phyloP scores from a whole-genome alignment of 169 alveolate genomes.

The Blepharisma undulans region DNA sequence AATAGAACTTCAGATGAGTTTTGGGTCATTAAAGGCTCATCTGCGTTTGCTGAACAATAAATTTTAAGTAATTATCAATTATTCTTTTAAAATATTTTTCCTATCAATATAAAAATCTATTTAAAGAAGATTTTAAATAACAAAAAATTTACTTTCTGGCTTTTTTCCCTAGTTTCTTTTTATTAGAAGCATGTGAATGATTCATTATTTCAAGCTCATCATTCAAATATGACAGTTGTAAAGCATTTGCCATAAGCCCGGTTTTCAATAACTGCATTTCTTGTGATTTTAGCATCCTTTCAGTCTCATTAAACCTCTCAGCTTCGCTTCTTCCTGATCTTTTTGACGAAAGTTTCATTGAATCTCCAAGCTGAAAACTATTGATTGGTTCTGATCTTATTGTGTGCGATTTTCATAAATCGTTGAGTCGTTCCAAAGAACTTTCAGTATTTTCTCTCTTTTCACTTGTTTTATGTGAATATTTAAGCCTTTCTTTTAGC shows the following conservation, averaged over 20 bases:
- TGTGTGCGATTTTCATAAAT: neutral
- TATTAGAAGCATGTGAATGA: neutral
- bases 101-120: no score
- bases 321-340: neutral
- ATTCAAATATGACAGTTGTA: neutral
- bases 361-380: neutral
- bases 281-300: neutral
- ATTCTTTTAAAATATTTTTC: no score
- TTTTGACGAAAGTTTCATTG: neutral
- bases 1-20: neutral
- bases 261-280: neutral
- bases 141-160: neutral
- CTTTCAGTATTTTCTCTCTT: neutral
- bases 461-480: neutral
- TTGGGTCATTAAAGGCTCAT: slow-evolving; percentile 5
- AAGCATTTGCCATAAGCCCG: neutral
- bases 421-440: neutral
- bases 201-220: neutral
- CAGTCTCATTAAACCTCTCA: neutral
- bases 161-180: neutral
- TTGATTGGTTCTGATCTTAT: neutral
- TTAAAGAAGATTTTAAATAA: neutral
- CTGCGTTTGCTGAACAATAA: neutral
- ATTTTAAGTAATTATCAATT: neutral
- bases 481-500: neutral